Evolutionary conservation across 768 basidiomycete genomes (phyloP), one percentile per base, ranked within the genome.

Genomic region (Termitomyces sp.): DNA sequence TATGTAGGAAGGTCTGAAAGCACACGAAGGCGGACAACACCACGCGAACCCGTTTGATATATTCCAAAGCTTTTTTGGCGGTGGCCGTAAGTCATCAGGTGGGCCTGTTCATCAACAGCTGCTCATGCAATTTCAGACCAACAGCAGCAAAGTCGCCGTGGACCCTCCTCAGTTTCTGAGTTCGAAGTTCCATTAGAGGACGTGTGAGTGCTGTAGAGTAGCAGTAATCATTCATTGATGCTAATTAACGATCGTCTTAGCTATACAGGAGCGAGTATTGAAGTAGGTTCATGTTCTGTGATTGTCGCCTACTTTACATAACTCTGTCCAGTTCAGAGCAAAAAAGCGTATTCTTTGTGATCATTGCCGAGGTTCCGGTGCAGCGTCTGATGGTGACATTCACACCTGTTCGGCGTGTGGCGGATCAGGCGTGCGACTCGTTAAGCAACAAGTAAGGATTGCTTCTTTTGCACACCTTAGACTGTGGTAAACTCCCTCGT

Each of bases 281-380:
- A 97, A 69, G 95, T 80, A 64, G 30, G 75, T 3, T 65, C 79
- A 50, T 52, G 15, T 21, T 47, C 30, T 14, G 15, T 35, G 23
- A 42, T 11, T n/a, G 49, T 80, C 69, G 42, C n/a, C 17, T n/a
- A 46, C 28, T 15, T 19, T n/a, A 30, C 41, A 21, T 17, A 4
- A 33, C 28, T 21, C 23, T 28, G 21, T 3, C 57, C 62, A 98
- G 94, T 96, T 99, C 71, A 88, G 90, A 76, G 80, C 98, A 68
- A 89, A 86, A 70, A 95, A 96, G 68, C 84, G 86, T 53, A 84
- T 96, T 37, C 85, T 99, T 17, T 99, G 97, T 66, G 94, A 98
- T 70, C 91, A 97, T 68, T 99, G 97, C 73, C 87, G 94, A 66
- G 97, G 97, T 23, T 85, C 92, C 0, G 97, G 97, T 23, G 97